phyloP scores from a whole-genome alignment of 768 basidiomycete species.

The Rhizopogon rudus region DNA sequence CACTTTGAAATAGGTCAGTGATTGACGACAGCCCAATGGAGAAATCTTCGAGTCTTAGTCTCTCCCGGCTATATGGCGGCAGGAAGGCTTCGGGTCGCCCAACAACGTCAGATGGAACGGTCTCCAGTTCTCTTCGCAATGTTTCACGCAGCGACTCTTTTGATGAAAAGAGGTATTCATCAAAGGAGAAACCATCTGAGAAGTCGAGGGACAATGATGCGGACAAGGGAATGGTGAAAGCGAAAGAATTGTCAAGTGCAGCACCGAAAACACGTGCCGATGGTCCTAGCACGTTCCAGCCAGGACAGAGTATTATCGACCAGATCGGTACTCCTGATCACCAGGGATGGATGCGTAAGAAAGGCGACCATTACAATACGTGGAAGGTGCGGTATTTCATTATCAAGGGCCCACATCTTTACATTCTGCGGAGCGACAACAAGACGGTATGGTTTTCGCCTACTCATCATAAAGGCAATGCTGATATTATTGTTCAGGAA shows the following conservation, averaged over 20 bases:
- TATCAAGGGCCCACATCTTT: constrained; percentile 88
- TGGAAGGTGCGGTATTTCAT: constrained; percentile 94
- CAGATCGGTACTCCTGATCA: constrained; percentile 92
- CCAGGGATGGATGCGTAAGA: constrained; percentile 94
- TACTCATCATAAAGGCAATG: not conserved
- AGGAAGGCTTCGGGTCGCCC: constrained; percentile 41
- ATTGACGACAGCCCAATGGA: constrained; percentile 33
- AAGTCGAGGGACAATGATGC: constrained; percentile 3
- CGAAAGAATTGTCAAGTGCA: not conserved
- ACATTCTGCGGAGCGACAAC: constrained; percentile 76
- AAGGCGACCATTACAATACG: constrained; percentile 84
- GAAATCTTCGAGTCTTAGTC: constrained; percentile 42
- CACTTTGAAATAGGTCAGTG: constrained; percentile 16
- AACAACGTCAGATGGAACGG: constrained; percentile 34
- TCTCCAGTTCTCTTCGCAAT: constrained; percentile 19
- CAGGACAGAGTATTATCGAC: constrained; percentile 72
- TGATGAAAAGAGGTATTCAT: constrained; percentile 14
- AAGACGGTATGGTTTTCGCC: constrained; percentile 29
- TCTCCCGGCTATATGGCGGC: constrained; percentile 44
- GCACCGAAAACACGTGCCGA: not conserved
- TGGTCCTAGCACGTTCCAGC: constrained; percentile 37
- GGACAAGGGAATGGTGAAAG: constrained; percentile 15
- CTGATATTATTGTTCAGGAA: constrained; percentile 47
- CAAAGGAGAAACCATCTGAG: constrained; percentile 11
- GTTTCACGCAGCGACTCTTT: constrained; percentile 17